Base-by-base conservation (phyloP, 495 filamentous ascomycete genomes). In the Penicillium dipodomyicola region DNA sequence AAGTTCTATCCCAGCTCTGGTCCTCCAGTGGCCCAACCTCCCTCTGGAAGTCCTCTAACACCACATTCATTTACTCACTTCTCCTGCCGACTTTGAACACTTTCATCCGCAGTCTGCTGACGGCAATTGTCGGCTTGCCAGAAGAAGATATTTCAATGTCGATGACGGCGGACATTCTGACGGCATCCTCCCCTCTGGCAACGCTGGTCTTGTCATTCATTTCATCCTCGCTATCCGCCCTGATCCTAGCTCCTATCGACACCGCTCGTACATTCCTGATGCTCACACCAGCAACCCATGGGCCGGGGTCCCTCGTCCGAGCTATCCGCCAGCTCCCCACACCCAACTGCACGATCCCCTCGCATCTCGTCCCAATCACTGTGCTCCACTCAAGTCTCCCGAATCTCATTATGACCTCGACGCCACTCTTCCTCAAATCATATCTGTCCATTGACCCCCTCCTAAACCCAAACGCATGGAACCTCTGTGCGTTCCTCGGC, bases 31-130 rank as follows among this genome's bases (percentile, higher is more conserved):
- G 90, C 8, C 87, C 87, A 8, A 91, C 88, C 79, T 95, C 94
- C 6, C 85, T 96, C 0, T 98, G 92, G 92, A 97, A 97, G 75
- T 91, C 87, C 25, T 86, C 90, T 32, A 96, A 96, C 65, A 80
- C 87, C n/a, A 92, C 90, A 1, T 96, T 96, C 60, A 79, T 97
- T 49, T 91, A 96, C 73, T 86, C 84, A 2, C 78, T 94, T 29
- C 82, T 96, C n/a, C 80, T 89, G 29, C 89, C 87, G n/a, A 86
- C 92, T 3, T 70, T 94, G 4, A 91, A 94, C 67, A 87, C 85
- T 57, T 97, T 92, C 82, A 87, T 91, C 12, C 84, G 91, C 48
- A 88, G 87, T 60, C 77, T 96, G 3, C 79, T 97, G 4, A 87
- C 90, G 20, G 91, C 92, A 3, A 76, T 96, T 8, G 76, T 96